These are phyloP conservation scores for Ustilago sp. DNA, from an alignment of 1,284 basidiomycete species.

Conservation along the genomic window DNA sequence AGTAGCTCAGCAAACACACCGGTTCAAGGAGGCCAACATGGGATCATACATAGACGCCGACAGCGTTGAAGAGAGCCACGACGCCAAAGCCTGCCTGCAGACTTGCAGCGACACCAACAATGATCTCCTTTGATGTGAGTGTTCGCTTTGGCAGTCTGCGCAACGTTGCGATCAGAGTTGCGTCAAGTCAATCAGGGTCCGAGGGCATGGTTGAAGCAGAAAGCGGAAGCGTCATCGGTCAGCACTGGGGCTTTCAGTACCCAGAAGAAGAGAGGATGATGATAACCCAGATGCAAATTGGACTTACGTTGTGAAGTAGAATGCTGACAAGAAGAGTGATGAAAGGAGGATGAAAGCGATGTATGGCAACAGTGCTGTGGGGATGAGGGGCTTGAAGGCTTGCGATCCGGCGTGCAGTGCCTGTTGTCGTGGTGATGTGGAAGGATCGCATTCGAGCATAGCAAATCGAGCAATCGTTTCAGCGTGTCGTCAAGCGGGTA, in stretches of 20 bases:
- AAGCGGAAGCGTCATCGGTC: neutral
- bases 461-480: too few relatives aligned
- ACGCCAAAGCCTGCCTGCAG: conserved; percentile 60
- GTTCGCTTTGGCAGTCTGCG: conserved; percentile 51
- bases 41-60: conserved; percentile 61
- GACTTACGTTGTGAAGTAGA: conserved; percentile 65
- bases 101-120: conserved; percentile 48
- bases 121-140: conserved; percentile 39
- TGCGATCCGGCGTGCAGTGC: conserved; percentile 35
- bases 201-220: neutral
- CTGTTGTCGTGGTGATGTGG: conserved; percentile 10
- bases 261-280: neutral
- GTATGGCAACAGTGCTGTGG: conserved; percentile 47
- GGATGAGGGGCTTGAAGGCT: conserved; percentile 47
- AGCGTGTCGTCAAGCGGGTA: too few relatives aligned
- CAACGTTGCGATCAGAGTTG: neutral
- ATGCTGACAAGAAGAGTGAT: conserved; percentile 56
- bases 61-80: conserved; percentile 65
- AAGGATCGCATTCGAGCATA: too few relatives aligned
- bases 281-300: neutral
- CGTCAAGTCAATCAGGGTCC: neutral
- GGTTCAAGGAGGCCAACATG: neutral
- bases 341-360: conserved; percentile 54
- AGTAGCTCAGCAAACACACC: too few relatives aligned
- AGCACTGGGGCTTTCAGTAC: neutral